Evolutionary conservation across 192 early-diverging fungal species (phyloP), one percentile per base, ranked within the genome.

Genomic region (Polychytrium aggregatum): DNA sequence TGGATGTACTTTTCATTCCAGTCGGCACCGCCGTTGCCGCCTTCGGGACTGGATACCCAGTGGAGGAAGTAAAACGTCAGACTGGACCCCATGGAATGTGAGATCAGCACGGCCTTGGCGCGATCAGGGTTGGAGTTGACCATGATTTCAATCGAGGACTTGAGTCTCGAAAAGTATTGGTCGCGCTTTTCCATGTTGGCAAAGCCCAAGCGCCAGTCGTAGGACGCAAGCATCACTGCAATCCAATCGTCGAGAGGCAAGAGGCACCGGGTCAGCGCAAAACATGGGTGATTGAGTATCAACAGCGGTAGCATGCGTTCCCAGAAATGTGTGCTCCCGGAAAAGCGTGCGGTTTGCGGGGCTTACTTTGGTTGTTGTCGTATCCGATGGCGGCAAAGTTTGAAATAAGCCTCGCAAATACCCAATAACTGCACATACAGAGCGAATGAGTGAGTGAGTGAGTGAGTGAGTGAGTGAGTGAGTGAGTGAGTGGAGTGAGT

Each of bases 161-260:
- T 85, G 14, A 95, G 76, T 8, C 68, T 65, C 6, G 88, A 81
- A 42, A 88, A 92, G 57, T 83, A 92, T 28, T 74, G 62, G 55
- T 95, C 91, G 14, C 91, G 72, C 8, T 60, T 64, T 54, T 95
- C 87, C 2, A 92, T 64, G 41, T 91, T 87, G 25, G 52, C 37
- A 41, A 83, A 82, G 0, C 82, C 76, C 38, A 95, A 58, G 29
- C 91, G 74, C 89, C 90, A 93, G 71, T 93, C 88, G 56, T 93
- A 93, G 0, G 84, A 62, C 0, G 87, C 87, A 36, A 93, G 61
- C 25, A 83, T 64, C 89, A 92, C 37, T 44, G 43, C 18, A 34
- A 33, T 4, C 11, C 31, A 11, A 8, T 4, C 31, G 11, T 33
- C n/a, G n/a, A n/a, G n/a, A n/a, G n/a, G n/a, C n/a, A n/a, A n/a